These are phyloP conservation scores for Gardenia jasminoides DNA, from an alignment of 257 asterid species.

Conservation along the genomic window DNA sequence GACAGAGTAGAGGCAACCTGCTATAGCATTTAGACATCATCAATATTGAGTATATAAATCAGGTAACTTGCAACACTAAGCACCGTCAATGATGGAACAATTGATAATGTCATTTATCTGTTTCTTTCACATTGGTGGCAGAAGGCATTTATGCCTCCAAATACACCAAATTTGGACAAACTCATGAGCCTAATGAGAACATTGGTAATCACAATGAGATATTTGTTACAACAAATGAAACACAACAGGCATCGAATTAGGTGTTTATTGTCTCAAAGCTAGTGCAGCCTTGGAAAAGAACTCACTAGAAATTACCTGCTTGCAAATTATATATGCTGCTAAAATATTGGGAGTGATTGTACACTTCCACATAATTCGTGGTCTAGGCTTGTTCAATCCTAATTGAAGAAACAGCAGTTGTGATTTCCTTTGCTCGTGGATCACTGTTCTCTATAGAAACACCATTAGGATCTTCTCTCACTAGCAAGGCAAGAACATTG, in stretches of 20 bases:
- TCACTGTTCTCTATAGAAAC: conserved; percentile 68
- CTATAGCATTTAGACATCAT: neutral
- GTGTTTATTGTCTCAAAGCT: conserved; percentile 14
- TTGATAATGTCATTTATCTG: neutral
- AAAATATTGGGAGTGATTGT: neutral
- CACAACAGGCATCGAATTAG: neutral
- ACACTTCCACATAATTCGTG: neutral
- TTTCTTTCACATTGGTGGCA: neutral
- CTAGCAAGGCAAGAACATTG: conserved; percentile 80
- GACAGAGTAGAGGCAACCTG: neutral
- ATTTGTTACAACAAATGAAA: conserved; percentile 2
- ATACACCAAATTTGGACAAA: neutral
- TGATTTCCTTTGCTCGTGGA: conserved; percentile 57
- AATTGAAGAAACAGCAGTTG: conserved; percentile 56
- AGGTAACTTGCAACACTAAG: neutral
- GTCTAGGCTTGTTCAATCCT: conserved; percentile 36
- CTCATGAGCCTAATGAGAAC: neutral
- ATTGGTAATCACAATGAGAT: too few relatives aligned
- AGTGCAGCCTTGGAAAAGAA: neutral
- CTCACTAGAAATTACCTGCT: neutral
- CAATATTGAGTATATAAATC: neutral
- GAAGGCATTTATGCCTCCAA: neutral
- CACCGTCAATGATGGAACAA: neutral
- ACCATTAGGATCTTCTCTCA: conserved; percentile 85
- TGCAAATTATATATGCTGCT: conserved; percentile 4